Evolutionary conservation across 345 rosid genomes (phyloP), one percentile per base, ranked within the genome.

Genomic region (Mangifera indica): DNA sequence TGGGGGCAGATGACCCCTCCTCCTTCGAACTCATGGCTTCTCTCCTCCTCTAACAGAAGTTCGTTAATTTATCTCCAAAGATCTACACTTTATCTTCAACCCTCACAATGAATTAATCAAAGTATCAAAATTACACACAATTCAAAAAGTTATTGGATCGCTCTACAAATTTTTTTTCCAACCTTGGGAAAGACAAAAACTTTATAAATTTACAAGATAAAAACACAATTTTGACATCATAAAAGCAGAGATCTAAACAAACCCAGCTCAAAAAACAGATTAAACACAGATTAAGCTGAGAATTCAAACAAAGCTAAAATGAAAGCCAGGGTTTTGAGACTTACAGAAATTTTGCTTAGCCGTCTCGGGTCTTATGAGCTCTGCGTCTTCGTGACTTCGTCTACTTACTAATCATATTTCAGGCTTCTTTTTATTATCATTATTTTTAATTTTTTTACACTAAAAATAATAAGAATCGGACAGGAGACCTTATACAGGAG

Each of bases 1-100:
- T 67, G 57, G 93, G 90, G 72, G 95, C 74, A 1, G 97, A 88
- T n/a, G 98, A 67, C 46, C 93, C 88, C 77, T 93, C 99, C 73
- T 84, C 86, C 34, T 86, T 84, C 53, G 96, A 77, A 71, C 88
- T 76, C 95, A 85, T 90, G 63, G 44, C 48, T 60, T 34, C 46
- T 40, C n/a, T 26, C 48, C 40, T 64, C 24, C 56, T 74, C 70
- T 24, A 63, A 42, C 21, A 46, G 42, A 5, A 51, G 20, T 34
- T 32, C 37, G 25, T 10, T 63, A 44, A 17, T 34, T 59, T 63
- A 61, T 60, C 34, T 56, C 24, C 48, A 59, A 26, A 59, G 63
- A 26, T 59, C 63, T 26, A 12, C 29, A 32, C 14, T 21, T 13
- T 59, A 22, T 58, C 64, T 24, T 20, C 45, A 62, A 34, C 55